Base-by-base conservation (phyloP, 176 grass and related monocot genomes). In the Guadua angustifolia region DNA sequence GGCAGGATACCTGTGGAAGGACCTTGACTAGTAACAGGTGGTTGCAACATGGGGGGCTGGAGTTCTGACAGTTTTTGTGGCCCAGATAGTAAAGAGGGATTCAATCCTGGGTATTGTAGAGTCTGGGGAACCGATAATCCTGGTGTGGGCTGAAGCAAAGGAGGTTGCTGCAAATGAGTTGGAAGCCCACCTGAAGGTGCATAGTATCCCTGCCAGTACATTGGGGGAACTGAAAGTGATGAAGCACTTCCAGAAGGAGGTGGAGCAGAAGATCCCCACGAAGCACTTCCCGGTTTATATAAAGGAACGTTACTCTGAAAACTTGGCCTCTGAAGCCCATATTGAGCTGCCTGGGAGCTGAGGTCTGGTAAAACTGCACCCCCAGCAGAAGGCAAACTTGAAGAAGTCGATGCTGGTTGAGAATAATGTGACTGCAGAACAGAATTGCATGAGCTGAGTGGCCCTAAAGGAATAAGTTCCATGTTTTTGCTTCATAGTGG, bases 131-230 rank as follows among this genome's bases (percentile, higher is more conserved):
- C 74, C 0, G 86, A 81, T 58, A 97, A 62, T 79, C 88, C 91
- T 22, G 94, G 87, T 76, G 86, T 74, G 22, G 94, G 71, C 40
- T 88, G 87, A 38, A 94, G 75, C 3, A 91, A 82, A 70, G 91
- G 42, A 47, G 91, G 77, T 84, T 89, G 94, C 73, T 89, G 91
- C 83, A 90, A 83, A 91, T 95, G 88, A 74, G 88, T 76, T 84
- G 89, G 86, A 84, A 93, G 88, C 64, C 88, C 89, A 79, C 80
- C 83, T 75, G 88, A 79, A 68, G 84, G 84, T 5, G 78, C 36
- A 84, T 93, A 94, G 73, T 89, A 94, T 83, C 87, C 91, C 82
- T 91, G 94, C 94, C 91, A 91, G 61, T 91, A 97, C 89, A 94
- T 83, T 32, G 82, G 79, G 5, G 91, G 89, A 67, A 88, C 92